Percentiles rank a stretch among this genome's conserved stretches.
Conservation (phyloP, 805 yeast species). For the Saccharomycopsis olivae region DNA sequence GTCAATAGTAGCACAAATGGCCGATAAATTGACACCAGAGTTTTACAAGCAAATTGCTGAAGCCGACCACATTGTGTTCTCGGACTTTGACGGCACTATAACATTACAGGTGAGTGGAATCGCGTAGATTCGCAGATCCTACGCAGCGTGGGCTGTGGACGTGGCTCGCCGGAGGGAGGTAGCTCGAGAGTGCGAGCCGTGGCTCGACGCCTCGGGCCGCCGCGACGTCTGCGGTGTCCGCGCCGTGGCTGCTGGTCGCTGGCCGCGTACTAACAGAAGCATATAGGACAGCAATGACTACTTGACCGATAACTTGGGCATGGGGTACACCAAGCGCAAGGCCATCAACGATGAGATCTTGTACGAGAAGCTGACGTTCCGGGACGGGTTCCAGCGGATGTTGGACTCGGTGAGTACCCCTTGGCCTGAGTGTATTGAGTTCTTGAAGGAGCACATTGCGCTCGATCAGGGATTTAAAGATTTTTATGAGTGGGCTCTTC, state of each 20-base stretch:
- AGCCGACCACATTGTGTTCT: constrained; percentile 55
- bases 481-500: constrained; percentile 71
- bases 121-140: too few species aligned
- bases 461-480: constrained; percentile 86
- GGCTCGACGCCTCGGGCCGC: too few species aligned
- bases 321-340: constrained; percentile 60
- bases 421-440: constrained; percentile 71
- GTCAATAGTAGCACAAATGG: too few species aligned
- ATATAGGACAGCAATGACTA: constrained; percentile 77
- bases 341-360: constrained; percentile 64
- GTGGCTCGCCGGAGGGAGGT: too few species aligned
- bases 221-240: too few species aligned
- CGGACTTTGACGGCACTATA: constrained; percentile 98
- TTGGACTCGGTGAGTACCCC: constrained; percentile 61
- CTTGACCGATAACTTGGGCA: constrained; percentile 81
- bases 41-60: constrained; percentile 8
- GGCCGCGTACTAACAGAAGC: too few species aligned
- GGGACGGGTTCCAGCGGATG: constrained; percentile 82
- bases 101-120: constrained; percentile 58
- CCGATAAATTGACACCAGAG: constrained; percentile 2
- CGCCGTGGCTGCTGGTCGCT: too few species aligned
- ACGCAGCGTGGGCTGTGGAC: too few species aligned
- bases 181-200: too few species aligned
- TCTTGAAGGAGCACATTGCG: constrained; percentile 50
- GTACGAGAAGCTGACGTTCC: constrained; percentile 53